A percentile compares a stretch with the other conserved stretches of the same genome.
These are phyloP conservation scores for Allomyces arbusculus DNA, from an alignment of 192 early-diverging fungal genomes.

Conservation along the genomic window DNA sequence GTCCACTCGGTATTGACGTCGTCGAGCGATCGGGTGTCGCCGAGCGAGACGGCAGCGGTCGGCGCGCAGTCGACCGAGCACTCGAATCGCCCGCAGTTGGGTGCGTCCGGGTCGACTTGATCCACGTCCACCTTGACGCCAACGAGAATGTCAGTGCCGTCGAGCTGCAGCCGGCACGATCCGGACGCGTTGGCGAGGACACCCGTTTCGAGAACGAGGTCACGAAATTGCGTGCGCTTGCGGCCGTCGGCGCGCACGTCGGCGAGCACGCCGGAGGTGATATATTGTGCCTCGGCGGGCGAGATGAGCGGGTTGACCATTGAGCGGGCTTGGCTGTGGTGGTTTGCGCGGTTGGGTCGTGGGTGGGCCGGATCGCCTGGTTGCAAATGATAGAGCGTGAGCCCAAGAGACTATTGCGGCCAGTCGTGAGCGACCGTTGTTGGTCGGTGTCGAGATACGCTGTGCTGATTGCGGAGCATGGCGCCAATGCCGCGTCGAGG, in stretches of 20 bases:
- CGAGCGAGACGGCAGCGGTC: slow-evolving; percentile 8
- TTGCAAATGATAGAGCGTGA: too few species aligned
- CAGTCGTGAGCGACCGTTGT: too few species aligned
- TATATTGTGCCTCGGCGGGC: slow-evolving; percentile 64
- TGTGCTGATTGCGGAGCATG: too few species aligned
- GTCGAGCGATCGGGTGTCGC: slow-evolving; percentile 18
- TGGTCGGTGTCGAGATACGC: too few species aligned
- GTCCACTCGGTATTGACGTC: slow-evolving; percentile 70
- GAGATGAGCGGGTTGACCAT: slow-evolving; percentile 40
- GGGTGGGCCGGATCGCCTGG: too few species aligned
- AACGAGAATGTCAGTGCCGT: slow-evolving; percentile 77
- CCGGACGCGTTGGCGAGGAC: slow-evolving; percentile 80
- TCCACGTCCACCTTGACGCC: slow-evolving; percentile 85
- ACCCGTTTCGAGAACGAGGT: slow-evolving; percentile 61
- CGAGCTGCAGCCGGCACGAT: slow-evolving; percentile 40
- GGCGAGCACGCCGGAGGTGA: slow-evolving; percentile 52
- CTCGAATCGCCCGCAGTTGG: slow-evolving; percentile 43
- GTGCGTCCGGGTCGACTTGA: slow-evolving; percentile 34
- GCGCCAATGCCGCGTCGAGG: too few species aligned
- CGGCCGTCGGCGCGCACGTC: slow-evolving; percentile 82
- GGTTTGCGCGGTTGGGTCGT: too few species aligned
- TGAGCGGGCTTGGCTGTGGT: not conserved
- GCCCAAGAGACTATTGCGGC: too few species aligned
- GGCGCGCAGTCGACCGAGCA: slow-evolving; percentile 69
- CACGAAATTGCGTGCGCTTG: slow-evolving; percentile 48